Conservation (phyloP, 805 yeast species). For the Teunomyces tritomae region DNA sequence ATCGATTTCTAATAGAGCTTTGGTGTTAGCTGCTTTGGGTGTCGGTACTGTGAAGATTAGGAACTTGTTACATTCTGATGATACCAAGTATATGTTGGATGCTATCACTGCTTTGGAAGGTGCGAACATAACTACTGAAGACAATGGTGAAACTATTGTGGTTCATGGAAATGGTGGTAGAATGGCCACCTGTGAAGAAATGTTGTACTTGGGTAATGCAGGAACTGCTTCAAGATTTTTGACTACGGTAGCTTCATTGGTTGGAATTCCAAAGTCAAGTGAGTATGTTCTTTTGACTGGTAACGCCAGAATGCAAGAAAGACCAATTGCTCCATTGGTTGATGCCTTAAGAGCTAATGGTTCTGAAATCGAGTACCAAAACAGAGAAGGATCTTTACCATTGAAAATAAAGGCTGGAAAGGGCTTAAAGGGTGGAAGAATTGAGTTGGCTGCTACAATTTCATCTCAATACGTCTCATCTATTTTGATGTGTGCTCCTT, state of each 20-base stretch:
- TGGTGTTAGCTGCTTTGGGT: slow-evolving; percentile 89
- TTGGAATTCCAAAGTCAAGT: slow-evolving; percentile 38
- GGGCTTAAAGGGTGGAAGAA: slow-evolving; percentile 83
- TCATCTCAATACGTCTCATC: slow-evolving; percentile 98
- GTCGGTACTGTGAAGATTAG: slow-evolving; percentile 77
- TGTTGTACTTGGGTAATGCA: slow-evolving; percentile 90
- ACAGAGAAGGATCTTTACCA: slow-evolving; percentile 81
- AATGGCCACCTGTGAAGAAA: slow-evolving; percentile 58
- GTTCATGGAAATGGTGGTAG: slow-evolving; percentile 84
- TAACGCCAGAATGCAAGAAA: slow-evolving; percentile 93
- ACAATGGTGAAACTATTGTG: slow-evolving; percentile 85
- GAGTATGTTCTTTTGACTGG: slow-evolving; percentile 75
- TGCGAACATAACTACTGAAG: slow-evolving; percentile 78
- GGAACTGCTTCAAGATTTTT: slow-evolving; percentile 97
- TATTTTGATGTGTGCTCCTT: slow-evolving; percentile 95
- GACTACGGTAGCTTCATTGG: slow-evolving; percentile 89
- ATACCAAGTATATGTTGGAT: slow-evolving; percentile 88
- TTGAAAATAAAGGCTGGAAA: slow-evolving; percentile 65
- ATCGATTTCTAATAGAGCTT: slow-evolving; percentile 93
- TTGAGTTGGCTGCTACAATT: slow-evolving; percentile 92
- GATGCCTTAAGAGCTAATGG: slow-evolving; percentile 87
- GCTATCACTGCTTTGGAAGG: slow-evolving; percentile 81
- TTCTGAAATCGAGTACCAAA: slow-evolving; percentile 66
- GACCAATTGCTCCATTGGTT: slow-evolving; percentile 95
- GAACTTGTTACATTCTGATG: slow-evolving; percentile 92